Evolutionary conservation across 2,329 filamentous ascomycete species (phyloP), one percentile per base, ranked within the genome.

Genomic region (Fusarium robinianum): DNA sequence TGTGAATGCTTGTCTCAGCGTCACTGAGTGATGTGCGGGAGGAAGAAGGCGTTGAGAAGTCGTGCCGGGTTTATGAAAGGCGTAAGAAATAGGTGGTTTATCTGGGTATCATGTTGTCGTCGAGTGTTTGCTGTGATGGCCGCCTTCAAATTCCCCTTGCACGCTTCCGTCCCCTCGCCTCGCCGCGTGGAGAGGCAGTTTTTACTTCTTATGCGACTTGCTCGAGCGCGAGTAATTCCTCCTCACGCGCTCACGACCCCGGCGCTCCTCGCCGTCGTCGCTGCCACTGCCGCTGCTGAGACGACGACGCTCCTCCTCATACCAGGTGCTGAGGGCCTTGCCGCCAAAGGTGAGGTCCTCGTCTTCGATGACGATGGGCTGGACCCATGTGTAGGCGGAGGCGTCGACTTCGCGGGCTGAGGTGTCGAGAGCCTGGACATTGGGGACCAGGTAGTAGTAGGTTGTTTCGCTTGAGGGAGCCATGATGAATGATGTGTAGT

Each of bases 301-400:
- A 12, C 72, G 67, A 35, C 71, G 66, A 27, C 76, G 71, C 51
- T 80, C 77, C 67, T 83, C 79, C 65, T 83, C 79, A 62, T 83
- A 80, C 78, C 78, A 81, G 11, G 73, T 67, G 62, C 78, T 78
- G 27, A 83, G 64, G 25, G 77, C 72, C 72, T 82, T 83, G 57
- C 79, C 79, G 42, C 78, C 78, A 55, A 82, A 83, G 63, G 74
- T 81, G 24, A 83, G 69, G 52, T 83, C 79, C 43, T 81, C 78
- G 59, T 83, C 79, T 42, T 83, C 78, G 56, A 83, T 83, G 48
- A 78, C 69, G 34, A 76, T 81, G 22, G 76, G 73, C 40, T 75
- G 71, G 51, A 78, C 72, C 78, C 78, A 81, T 31, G 65, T 49
- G 46, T 67, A 63, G 27, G 65, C 59, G 41, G 54, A 46, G 46